phyloP scores from a whole-genome alignment of 2,329 filamentous ascomycete species.

The Fusarium decemcellulare region DNA sequence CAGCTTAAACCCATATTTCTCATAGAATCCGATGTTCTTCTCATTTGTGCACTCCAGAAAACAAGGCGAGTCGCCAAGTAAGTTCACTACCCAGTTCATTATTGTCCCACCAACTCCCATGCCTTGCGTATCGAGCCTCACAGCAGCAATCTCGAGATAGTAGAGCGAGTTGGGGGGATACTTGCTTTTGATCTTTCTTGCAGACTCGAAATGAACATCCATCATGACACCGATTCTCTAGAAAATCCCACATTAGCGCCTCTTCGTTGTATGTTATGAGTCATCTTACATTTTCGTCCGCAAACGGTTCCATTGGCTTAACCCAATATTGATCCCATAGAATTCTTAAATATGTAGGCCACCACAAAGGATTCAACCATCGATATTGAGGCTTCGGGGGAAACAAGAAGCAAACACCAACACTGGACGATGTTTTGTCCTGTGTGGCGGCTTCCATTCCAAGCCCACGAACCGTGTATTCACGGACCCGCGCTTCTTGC shows the following conservation, averaged over 20 bases:
- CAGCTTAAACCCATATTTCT: conserved; percentile 1
- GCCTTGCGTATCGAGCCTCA: background rate
- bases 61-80: background rate
- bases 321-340: conserved; percentile 12
- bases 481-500: conserved; percentile 22
- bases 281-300: background rate
- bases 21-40: background rate
- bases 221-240: background rate
- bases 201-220: background rate
- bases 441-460: conserved; percentile 15
- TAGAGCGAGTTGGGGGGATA: background rate
- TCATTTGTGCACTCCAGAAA: background rate
- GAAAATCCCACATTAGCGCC: background rate
- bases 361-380: conserved; percentile 24
- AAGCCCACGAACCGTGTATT: conserved; percentile 7
- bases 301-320: conserved; percentile 11
- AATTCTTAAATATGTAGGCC: conserved; percentile 11
- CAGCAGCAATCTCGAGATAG: background rate
- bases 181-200: background rate
- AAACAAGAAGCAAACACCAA: conserved; percentile 4
- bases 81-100: background rate
- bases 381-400: conserved; percentile 7
- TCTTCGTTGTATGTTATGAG: background rate
- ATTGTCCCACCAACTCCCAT: background rate
- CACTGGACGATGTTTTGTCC: background rate